Evolutionary conservation across 1,284 basidiomycete species (phyloP).

Genomic region (Cutaneotrichosporon mucoides): DNA sequence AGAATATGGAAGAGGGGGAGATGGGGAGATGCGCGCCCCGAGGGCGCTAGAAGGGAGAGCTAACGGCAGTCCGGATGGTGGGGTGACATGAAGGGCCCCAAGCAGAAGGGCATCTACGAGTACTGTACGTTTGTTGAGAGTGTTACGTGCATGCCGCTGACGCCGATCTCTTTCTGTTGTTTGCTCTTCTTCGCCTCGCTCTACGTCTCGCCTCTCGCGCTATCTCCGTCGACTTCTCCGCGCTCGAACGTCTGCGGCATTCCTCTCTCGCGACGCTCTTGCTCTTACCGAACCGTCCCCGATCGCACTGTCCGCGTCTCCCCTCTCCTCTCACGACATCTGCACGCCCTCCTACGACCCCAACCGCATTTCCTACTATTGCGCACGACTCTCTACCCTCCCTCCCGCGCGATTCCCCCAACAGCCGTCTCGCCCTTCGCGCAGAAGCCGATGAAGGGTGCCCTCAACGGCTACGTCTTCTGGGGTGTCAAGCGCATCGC

Average conservation of each 20-base stretch:
- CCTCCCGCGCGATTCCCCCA: not conserved
- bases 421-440: constrained; percentile 77
- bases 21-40: not conserved
- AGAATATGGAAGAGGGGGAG: not conserved
- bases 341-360: no score
- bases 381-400: constrained; percentile 2
- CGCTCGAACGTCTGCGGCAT: no score
- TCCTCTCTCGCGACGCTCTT: no score
- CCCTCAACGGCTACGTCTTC: constrained; percentile 73
- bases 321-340: no score
- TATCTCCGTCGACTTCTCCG: no score
- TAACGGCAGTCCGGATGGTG: constrained; percentile 74
- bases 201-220: no score
- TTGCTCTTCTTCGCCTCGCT: no score
- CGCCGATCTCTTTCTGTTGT: not conserved
- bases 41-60: not conserved
- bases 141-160: constrained; percentile 2
- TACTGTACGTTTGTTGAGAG: constrained; percentile 64
- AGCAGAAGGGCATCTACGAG: constrained; percentile 71
- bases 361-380: no score
- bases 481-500: constrained; percentile 78
- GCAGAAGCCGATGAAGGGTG: constrained; percentile 66
- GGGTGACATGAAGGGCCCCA: constrained; percentile 70
- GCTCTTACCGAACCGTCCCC: no score
- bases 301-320: no score